Conservation (phyloP, 2,329 filamentous ascomycete genomes). For the Fusarium foetens region DNA sequence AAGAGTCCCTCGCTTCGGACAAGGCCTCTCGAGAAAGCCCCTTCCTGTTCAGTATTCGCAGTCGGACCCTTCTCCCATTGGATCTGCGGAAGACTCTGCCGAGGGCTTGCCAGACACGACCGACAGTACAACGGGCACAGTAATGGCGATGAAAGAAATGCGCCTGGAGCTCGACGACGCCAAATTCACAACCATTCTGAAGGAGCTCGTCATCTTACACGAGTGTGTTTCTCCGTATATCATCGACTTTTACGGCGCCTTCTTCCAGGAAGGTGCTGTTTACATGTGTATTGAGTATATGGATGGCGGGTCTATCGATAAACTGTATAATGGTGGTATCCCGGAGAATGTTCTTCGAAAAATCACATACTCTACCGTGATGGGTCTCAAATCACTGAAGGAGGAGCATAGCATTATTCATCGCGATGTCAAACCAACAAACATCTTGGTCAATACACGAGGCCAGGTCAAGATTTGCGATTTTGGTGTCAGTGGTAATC, state of each 20-base stretch:
- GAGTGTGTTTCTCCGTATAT: constrained; percentile 96
- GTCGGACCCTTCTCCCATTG: constrained; percentile 49
- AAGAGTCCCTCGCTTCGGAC: constrained; percentile 66
- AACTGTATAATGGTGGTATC: constrained; percentile 89
- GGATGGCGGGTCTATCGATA: constrained; percentile 98
- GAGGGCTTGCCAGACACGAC: constrained; percentile 46
- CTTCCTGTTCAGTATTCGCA: constrained; percentile 51
- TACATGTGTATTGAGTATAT: constrained; percentile 99
- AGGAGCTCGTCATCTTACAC: constrained; percentile 96
- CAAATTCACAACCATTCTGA: constrained; percentile 96
- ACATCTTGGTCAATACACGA: constrained; percentile 88
- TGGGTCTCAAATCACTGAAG: constrained; percentile 92
- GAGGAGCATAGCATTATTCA: constrained; percentile 99
- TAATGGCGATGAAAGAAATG: constrained; percentile 99
- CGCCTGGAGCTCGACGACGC: constrained; percentile 93
- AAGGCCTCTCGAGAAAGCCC: constrained; percentile 63
- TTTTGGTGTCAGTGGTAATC: constrained; percentile 95
- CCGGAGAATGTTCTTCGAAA: constrained; percentile 89
- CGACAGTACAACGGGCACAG: constrained; percentile 72
- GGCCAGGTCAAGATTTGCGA: constrained; percentile 99
- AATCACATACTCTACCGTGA: constrained; percentile 88
- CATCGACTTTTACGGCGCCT: constrained; percentile 98
- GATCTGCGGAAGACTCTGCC: constrained; percentile 44
- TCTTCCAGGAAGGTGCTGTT: constrained; percentile 98
- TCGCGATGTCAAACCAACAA: constrained; percentile 98